Percentiles rank a stretch among this genome's conserved stretches.
phyloP scores from a whole-genome alignment of 108 stramenopile genomes.

The Fistulifera solaris region DNA sequence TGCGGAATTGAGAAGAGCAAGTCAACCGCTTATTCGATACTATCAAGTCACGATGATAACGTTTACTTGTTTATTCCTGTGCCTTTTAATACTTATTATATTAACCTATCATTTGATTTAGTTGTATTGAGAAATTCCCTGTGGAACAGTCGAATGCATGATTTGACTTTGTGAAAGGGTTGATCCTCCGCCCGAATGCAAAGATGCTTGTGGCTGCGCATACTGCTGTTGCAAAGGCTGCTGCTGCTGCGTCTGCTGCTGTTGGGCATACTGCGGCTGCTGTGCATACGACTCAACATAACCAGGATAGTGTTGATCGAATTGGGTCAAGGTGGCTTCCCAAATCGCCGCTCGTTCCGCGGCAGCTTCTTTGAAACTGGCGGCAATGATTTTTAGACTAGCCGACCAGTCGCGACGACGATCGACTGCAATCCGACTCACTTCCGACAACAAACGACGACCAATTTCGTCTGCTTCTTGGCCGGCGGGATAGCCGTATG shows the following conservation, averaged over 20 bases:
- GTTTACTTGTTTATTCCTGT: no score
- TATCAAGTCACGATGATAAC: no score
- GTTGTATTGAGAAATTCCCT: no score
- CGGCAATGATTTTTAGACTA: slow-evolving; percentile 63
- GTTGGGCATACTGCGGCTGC: no score
- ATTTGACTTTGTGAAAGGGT: no score
- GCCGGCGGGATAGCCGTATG: slow-evolving; percentile 28
- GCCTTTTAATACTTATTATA: no score
- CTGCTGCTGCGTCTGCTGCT: no score
- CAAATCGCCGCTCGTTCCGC: slow-evolving; percentile 67
- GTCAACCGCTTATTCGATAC: not conserved
- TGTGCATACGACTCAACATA: slow-evolving; percentile 3
- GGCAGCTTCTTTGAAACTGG: slow-evolving; percentile 59
- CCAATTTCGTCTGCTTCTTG: slow-evolving; percentile 69
- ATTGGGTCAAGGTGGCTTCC: slow-evolving; percentile 42
- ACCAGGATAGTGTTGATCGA: slow-evolving; percentile 21
- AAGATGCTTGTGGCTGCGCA: no score
- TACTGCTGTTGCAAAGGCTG: no score
- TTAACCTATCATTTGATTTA: no score
- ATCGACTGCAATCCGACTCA: slow-evolving; percentile 50
- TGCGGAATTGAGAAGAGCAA: slow-evolving; percentile 40
- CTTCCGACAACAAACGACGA: slow-evolving; percentile 52
- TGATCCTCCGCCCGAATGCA: no score
- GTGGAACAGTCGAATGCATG: no score
- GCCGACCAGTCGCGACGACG: slow-evolving; percentile 60